phyloP scores from a whole-genome alignment of 176 grass and related monocot genomes.

The Aegilops sharonensis region DNA sequence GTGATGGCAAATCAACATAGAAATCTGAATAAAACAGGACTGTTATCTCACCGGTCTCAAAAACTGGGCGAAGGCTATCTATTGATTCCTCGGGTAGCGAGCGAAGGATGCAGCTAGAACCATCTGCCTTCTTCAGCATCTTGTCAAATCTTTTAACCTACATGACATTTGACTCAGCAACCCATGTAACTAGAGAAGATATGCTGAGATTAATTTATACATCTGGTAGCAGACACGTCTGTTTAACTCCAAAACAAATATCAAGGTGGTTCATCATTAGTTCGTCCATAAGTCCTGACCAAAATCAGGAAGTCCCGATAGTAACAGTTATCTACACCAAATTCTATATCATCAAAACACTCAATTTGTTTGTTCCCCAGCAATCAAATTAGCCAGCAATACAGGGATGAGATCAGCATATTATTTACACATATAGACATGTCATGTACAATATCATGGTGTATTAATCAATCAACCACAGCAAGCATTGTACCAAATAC shows the following conservation, averaged over 20 bases:
- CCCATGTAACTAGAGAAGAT: neutral
- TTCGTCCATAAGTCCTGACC: neutral
- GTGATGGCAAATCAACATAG: neutral
- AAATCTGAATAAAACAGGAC: neutral
- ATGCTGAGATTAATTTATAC: conserved; percentile 1
- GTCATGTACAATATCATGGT: conserved; percentile 19
- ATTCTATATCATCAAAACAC: neutral
- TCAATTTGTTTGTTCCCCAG: neutral
- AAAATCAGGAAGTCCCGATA: neutral
- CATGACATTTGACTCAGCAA: conserved; percentile 28
- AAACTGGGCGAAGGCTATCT: conserved; percentile 58
- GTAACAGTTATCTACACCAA: neutral
- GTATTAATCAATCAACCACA: conserved; percentile 20
- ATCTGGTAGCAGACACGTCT: conserved; percentile 13
- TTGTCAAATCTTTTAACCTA: conserved; percentile 78
- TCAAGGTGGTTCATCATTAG: neutral
- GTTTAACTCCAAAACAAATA: conserved; percentile 4
- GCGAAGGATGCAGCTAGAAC: conserved; percentile 53
- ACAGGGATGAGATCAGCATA: neutral
- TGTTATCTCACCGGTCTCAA: conserved; percentile 49
- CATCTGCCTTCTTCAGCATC: conserved; percentile 79
- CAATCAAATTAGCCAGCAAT: neutral
- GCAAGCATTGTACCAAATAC: neutral
- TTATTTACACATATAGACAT: neutral
- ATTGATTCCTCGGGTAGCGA: conserved; percentile 61